phyloP scores from a whole-genome alignment of 106 monocot genomes.

The Vanilla planifolia region DNA sequence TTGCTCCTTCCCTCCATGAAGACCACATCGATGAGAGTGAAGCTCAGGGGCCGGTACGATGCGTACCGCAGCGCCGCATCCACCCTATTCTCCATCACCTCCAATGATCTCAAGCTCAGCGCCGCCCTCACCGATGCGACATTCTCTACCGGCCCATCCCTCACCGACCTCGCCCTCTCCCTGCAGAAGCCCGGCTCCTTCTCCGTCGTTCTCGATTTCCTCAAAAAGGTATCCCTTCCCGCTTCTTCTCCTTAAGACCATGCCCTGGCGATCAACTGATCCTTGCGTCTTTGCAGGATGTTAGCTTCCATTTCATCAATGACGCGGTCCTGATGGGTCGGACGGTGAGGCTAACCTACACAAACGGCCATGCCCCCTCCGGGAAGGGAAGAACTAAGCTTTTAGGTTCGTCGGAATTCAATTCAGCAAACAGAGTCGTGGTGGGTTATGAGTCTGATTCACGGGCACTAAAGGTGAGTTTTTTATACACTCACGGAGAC shows the following conservation, averaged over 20 bases:
- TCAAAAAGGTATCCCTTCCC: not conserved
- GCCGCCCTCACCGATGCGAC: constrained; percentile 12
- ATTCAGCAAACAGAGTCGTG: constrained; percentile 35
- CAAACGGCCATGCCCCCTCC: constrained; percentile 7
- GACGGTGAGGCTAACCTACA: constrained; percentile 45
- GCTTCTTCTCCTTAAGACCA: not conserved
- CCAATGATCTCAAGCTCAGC: constrained; percentile 8
- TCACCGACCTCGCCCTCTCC: constrained; percentile 8
- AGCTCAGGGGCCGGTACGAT: constrained; percentile 13
- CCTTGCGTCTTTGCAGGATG: constrained; percentile 20
- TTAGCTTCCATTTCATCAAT: constrained; percentile 62
- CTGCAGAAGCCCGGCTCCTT: constrained; percentile 18
- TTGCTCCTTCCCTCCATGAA: not conserved
- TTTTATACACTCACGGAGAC: constrained; percentile 34
- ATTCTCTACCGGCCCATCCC: constrained; percentile 7
- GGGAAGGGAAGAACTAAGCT: constrained; percentile 23
- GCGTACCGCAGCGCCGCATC: constrained; percentile 4
- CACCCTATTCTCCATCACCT: constrained; percentile 3
- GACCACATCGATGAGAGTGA: constrained; percentile 7
- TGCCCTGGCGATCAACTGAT: not conserved
- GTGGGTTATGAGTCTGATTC: constrained; percentile 31
- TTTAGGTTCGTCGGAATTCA: constrained; percentile 31
- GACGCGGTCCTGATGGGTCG: constrained; percentile 27
- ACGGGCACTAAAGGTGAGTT: constrained; percentile 34
- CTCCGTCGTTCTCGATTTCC: constrained; percentile 2